A percentile compares a stretch with the other conserved stretches of the same genome.
These are phyloP conservation scores for Botryobasidium botryosum DNA, from an alignment of 768 basidiomycete genomes.

Conservation along the genomic window DNA sequence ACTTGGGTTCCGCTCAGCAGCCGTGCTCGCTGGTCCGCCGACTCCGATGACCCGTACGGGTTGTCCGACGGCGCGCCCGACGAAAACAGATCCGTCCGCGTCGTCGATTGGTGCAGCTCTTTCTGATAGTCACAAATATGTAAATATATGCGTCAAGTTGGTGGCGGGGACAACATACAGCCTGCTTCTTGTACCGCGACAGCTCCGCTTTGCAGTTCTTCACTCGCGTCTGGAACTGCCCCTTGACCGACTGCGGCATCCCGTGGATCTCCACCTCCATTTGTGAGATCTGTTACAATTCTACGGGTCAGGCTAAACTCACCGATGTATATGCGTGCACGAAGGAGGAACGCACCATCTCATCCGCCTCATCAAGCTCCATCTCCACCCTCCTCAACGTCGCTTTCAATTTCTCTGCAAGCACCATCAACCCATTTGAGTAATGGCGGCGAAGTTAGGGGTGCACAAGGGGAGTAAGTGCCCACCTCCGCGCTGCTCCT, in stretches of 20 bases:
- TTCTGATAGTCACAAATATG: conserved; percentile 23
- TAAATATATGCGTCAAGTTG: background rate
- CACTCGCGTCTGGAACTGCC: conserved; percentile 61
- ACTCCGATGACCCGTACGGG: conserved; percentile 36
- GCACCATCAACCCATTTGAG: too few relatives aligned
- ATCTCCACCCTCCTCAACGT: conserved; percentile 72
- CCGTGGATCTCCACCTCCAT: conserved; percentile 98
- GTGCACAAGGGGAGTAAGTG: conserved; percentile 1
- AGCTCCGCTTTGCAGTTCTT: conserved; percentile 60
- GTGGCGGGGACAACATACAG: conserved; percentile 19
- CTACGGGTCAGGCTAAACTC: too few relatives aligned
- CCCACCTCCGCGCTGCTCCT: conserved; percentile 54
- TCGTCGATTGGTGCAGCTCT: conserved; percentile 49
- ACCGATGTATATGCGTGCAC: background rate
- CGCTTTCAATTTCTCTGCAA: conserved; percentile 69
- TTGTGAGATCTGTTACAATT: conserved; percentile 95
- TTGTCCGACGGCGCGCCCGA: conserved; percentile 51
- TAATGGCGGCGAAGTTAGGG: too few relatives aligned
- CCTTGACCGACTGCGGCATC: conserved; percentile 70
- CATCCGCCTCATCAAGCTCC: conserved; percentile 96
- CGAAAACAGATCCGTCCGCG: conserved; percentile 62
- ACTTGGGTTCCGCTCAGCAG: conserved; percentile 61
- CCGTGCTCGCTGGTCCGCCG: conserved; percentile 55
- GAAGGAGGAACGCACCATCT: conserved; percentile 49
- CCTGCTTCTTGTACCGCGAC: conserved; percentile 55